phyloP scores from a whole-genome alignment of 345 rosid genomes.

The Viola odorata region DNA sequence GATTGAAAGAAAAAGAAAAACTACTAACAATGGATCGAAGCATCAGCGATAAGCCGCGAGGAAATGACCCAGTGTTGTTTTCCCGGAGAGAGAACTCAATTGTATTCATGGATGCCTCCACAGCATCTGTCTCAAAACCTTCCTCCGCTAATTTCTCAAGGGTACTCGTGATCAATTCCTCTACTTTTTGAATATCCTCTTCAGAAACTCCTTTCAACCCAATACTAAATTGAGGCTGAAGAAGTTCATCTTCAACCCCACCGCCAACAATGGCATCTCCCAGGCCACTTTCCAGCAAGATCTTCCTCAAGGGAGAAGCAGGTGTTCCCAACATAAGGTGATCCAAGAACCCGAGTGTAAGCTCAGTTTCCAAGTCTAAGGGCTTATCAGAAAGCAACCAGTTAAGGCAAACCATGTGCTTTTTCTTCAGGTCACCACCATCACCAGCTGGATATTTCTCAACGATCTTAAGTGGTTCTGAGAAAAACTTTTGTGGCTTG shows the following conservation, averaged over 20 bases:
- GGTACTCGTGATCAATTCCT: conserved; percentile 66
- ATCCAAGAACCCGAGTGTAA: conserved; percentile 82
- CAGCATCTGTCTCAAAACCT: conserved; percentile 84
- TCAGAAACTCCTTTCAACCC: conserved; percentile 86
- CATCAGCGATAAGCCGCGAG: conserved; percentile 97
- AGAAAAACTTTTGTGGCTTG: conserved; percentile 55
- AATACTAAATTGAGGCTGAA: conserved; percentile 91
- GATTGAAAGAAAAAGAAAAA: background rate
- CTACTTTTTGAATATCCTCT: conserved; percentile 68
- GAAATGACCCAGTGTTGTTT: conserved; percentile 95
- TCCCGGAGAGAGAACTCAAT: conserved; percentile 96
- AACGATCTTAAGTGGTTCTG: conserved; percentile 64
- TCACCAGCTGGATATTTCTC: conserved; percentile 87
- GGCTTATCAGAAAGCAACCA: conserved; percentile 89
- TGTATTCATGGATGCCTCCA: conserved; percentile 99
- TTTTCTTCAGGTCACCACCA: conserved; percentile 73
- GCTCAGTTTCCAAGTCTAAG: conserved; percentile 84
- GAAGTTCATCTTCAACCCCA: conserved; percentile 87
- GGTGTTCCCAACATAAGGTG: conserved; percentile 95
- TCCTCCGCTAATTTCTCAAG: conserved; percentile 71
- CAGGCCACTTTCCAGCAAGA: conserved; percentile 85
- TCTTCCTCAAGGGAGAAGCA: conserved; percentile 91
- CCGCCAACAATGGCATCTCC: conserved; percentile 94
- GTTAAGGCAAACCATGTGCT: conserved; percentile 90
- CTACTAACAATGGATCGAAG: conserved; percentile 71